These are phyloP conservation scores for Hibiscus syriacus DNA, from an alignment of 345 rosid genomes.

Conservation along the genomic window DNA sequence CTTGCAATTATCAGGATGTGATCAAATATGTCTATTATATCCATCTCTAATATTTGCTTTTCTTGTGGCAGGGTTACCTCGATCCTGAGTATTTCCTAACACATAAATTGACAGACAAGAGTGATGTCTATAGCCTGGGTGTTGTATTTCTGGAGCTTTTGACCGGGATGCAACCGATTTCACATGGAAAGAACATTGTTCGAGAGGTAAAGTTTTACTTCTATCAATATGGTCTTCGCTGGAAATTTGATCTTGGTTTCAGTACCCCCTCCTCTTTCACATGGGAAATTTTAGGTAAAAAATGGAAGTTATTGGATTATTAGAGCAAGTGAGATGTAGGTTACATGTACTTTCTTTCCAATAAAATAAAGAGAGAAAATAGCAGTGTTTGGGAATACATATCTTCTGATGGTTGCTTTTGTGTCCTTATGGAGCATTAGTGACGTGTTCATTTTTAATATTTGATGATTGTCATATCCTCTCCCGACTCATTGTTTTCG, in stretches of 20 bases:
- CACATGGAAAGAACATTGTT: slow-evolving; percentile 92
- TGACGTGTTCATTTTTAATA: background rate
- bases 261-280: background rate
- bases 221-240: background rate
- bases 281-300: background rate
- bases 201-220: slow-evolving; percentile 55
- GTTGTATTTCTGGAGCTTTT: slow-evolving; percentile 87
- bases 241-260: background rate
- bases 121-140: slow-evolving; percentile 94
- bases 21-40: background rate
- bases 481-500: background rate
- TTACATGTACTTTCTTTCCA: background rate
- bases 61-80: slow-evolving; percentile 71
- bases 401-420: background rate
- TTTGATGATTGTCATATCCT: background rate
- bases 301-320: background rate
- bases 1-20: background rate
- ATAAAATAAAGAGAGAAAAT: too few relatives aligned
- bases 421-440: background rate
- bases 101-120: slow-evolving; percentile 88
- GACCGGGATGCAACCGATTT: slow-evolving; percentile 91
- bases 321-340: background rate
- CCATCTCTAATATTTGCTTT: slow-evolving; percentile 2
- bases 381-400: background rate
- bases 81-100: slow-evolving; percentile 96